Evolutionary conservation across 306 rosid species (phyloP).

Genomic region (Trifolium pratense): DNA sequence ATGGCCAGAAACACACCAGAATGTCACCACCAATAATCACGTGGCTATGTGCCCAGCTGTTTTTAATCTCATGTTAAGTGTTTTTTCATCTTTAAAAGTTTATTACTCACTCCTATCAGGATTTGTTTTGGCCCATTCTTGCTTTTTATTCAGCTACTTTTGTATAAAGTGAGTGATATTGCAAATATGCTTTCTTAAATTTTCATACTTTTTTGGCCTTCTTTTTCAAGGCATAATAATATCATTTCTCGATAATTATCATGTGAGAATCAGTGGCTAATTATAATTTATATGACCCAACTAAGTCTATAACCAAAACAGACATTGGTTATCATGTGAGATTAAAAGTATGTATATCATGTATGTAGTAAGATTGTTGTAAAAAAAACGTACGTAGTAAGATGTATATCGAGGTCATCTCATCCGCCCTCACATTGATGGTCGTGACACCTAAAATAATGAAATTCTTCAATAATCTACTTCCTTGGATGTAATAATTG

Average conservation of each 20-base stretch:
- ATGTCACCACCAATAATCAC: slow-evolving; percentile 46
- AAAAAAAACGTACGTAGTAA: no score
- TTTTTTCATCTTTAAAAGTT: background rate
- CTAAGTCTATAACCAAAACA: no score
- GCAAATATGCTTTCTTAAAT: slow-evolving; percentile 50
- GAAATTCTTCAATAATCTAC: no score
- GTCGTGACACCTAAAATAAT: no score
- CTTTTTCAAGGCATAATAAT: slow-evolving; percentile 35
- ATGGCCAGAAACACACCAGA: slow-evolving; percentile 4
- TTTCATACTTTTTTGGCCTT: slow-evolving; percentile 42
- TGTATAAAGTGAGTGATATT: slow-evolving; percentile 41
- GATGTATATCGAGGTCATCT: no score
- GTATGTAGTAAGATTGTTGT: no score
- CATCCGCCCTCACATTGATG: no score
- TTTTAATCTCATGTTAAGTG: slow-evolving; percentile 22
- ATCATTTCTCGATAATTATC: background rate
- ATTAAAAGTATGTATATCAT: no score
- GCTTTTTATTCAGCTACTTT: slow-evolving; percentile 40
- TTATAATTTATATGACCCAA: no score
- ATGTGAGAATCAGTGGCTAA: no score
- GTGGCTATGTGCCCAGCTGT: slow-evolving; percentile 42
- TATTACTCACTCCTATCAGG: background rate
- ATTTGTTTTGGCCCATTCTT: slow-evolving; percentile 40
- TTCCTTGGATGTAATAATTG: no score
- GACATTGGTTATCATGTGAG: no score